Conservation (phyloP, 1,284 basidiomycete species). For the Pyrrhoderma lamaoense region DNA sequence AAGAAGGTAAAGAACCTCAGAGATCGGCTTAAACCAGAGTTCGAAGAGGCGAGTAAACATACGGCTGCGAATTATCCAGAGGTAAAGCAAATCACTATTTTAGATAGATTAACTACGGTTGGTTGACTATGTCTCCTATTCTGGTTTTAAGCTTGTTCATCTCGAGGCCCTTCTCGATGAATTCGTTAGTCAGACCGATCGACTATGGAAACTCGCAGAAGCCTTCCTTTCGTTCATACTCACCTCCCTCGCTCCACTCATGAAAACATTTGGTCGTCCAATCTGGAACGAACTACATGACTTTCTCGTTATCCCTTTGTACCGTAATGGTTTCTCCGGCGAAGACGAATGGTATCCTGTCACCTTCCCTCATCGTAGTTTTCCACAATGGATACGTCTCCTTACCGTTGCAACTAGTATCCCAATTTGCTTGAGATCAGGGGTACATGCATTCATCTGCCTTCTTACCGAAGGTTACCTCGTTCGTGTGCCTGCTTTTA, state of each 20-base stretch:
- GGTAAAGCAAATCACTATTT: slow-evolving; percentile 32
- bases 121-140: too few relatives aligned
- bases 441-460: slow-evolving; percentile 44
- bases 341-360: slow-evolving; percentile 62
- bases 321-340: slow-evolving; percentile 74
- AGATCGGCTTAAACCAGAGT: slow-evolving; percentile 49
- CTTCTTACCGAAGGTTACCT: slow-evolving; percentile 23
- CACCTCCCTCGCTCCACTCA: slow-evolving; percentile 67
- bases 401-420: slow-evolving; percentile 38
- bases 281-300: slow-evolving; percentile 70
- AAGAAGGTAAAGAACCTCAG: slow-evolving; percentile 48
- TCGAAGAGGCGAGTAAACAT: slow-evolving; percentile 57
- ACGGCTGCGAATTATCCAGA: slow-evolving; percentile 71
- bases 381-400: slow-evolving; percentile 60
- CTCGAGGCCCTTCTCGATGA: slow-evolving; percentile 15
- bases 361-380: slow-evolving; percentile 52
- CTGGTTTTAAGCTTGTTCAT: neutral
- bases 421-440: slow-evolving; percentile 47
- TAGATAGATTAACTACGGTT: slow-evolving; percentile 9
- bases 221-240: slow-evolving; percentile 64
- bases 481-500: slow-evolving; percentile 12
- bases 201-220: slow-evolving; percentile 42
- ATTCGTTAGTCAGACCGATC: slow-evolving; percentile 14
- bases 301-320: slow-evolving; percentile 71
- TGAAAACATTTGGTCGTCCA: slow-evolving; percentile 68